These are phyloP conservation scores for Pyrenopolyporus hunteri DNA, from an alignment of 495 filamentous ascomycete species.

Conservation along the genomic window DNA sequence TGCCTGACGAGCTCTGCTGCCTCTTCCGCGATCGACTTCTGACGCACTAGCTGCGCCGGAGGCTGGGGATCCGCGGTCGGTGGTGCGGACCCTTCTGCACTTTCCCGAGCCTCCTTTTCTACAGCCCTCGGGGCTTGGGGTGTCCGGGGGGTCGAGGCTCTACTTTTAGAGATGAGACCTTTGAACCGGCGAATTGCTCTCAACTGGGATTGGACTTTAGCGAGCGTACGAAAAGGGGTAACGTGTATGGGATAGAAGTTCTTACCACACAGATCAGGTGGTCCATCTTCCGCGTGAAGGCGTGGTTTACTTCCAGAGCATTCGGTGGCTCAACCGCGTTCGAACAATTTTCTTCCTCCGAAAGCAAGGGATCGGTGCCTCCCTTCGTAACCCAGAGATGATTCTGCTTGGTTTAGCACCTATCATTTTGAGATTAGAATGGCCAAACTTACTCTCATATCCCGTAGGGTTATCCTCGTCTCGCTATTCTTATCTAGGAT, in stretches of 20 bases:
- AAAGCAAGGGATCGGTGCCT: slow-evolving; percentile 79
- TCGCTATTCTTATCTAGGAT: slow-evolving; percentile 78
- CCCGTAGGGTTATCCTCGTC: slow-evolving; percentile 80
- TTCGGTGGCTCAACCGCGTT: slow-evolving; percentile 80
- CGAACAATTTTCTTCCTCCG: slow-evolving; percentile 84
- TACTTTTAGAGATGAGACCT: slow-evolving; percentile 44
- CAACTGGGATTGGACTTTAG: slow-evolving; percentile 62
- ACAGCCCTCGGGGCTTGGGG: slow-evolving; percentile 1
- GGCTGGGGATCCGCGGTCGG: slow-evolving; percentile 62
- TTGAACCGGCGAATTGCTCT: slow-evolving; percentile 93
- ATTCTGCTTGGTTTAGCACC: slow-evolving; percentile 58
- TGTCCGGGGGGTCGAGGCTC: slow-evolving; percentile 40
- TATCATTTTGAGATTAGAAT: neutral
- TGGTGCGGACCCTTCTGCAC: neutral
- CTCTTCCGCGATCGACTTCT: slow-evolving; percentile 47
- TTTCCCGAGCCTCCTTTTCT: slow-evolving; percentile 7
- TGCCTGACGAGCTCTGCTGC: slow-evolving; percentile 48
- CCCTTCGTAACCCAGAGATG: slow-evolving; percentile 93
- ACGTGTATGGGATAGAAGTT: slow-evolving; percentile 4
- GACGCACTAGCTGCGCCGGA: slow-evolving; percentile 44
- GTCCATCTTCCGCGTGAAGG: slow-evolving; percentile 86
- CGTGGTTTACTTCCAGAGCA: slow-evolving; percentile 84
- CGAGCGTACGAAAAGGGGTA: neutral
- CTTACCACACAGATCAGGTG: slow-evolving; percentile 84
- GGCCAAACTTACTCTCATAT: slow-evolving; percentile 69